Conservation (phyloP, 495 filamentous ascomycete species). For the Elasticomyces elasticus region DNA sequence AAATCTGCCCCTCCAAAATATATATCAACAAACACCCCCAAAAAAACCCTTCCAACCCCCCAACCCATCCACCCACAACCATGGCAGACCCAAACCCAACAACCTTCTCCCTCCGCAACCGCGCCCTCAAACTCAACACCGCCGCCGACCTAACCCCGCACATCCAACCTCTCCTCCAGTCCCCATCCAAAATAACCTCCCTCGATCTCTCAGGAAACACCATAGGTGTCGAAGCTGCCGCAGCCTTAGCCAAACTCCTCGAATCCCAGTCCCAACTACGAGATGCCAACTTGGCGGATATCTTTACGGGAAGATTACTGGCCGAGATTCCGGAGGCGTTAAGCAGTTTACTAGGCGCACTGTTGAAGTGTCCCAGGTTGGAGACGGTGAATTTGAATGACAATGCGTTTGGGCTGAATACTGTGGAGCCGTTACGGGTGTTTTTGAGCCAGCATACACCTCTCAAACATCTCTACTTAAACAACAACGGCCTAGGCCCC, state of each 20-base stretch:
- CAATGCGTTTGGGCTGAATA: slow-evolving; percentile 95
- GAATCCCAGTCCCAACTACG: slow-evolving; percentile 68
- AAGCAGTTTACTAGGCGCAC: slow-evolving; percentile 69
- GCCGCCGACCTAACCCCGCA: slow-evolving; percentile 79
- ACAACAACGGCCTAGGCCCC: slow-evolving; percentile 97
- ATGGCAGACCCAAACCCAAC: slow-evolving; percentile 46
- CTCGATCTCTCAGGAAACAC: slow-evolving; percentile 83
- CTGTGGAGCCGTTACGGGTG: slow-evolving; percentile 43
- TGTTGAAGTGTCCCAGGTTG: slow-evolving; percentile 70
- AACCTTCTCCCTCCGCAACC: slow-evolving; percentile 69
- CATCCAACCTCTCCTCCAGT: slow-evolving; percentile 59
- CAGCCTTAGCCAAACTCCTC: slow-evolving; percentile 69
- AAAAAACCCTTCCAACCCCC: not conserved
- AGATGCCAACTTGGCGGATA: slow-evolving; percentile 83
- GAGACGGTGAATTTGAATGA: slow-evolving; percentile 92
- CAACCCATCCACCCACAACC: slow-evolving; percentile 7
- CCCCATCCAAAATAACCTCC: slow-evolving; percentile 68
- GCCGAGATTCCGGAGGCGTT: slow-evolving; percentile 89
- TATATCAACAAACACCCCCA: not conserved
- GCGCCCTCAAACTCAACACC: slow-evolving; percentile 79
- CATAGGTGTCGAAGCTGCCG: slow-evolving; percentile 75
- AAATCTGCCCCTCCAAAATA: not conserved
- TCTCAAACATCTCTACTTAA: slow-evolving; percentile 82
- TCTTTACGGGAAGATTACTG: slow-evolving; percentile 90
- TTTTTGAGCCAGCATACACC: slow-evolving; percentile 81